Percentiles rank a stretch among this genome's conserved stretches.
Evolutionary conservation across 352 stramenopile genomes (phyloP).

Genomic region (Pythium phragmitis): DNA sequence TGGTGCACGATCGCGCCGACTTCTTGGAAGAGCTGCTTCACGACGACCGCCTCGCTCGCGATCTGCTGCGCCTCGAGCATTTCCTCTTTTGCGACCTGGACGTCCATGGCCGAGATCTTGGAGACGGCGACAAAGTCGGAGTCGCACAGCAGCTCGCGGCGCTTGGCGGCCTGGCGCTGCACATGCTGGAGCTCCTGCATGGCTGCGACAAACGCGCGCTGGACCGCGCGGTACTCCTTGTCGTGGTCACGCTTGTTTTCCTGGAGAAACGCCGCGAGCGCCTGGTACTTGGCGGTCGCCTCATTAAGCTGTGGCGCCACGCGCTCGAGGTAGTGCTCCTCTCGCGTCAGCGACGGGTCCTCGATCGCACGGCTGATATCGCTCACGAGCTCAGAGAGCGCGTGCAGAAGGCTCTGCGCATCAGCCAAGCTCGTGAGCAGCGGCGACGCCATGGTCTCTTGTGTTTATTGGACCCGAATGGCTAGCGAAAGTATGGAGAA

Average conservation of each 20-base stretch:
- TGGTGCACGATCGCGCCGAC: slow-evolving; percentile 60
- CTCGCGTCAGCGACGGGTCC: slow-evolving; percentile 39
- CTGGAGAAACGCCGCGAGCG: slow-evolving; percentile 59
- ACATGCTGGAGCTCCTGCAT: slow-evolving; percentile 75
- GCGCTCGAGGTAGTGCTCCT: slow-evolving; percentile 51
- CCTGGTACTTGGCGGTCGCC: slow-evolving; percentile 59
- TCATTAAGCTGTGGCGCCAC: slow-evolving; percentile 58
- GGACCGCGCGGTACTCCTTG: slow-evolving; percentile 49
- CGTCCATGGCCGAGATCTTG: slow-evolving; percentile 60
- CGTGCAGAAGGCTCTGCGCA: slow-evolving; percentile 35
- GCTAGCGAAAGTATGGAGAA: not conserved
- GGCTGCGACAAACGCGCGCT: slow-evolving; percentile 56
- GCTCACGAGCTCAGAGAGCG: slow-evolving; percentile 36
- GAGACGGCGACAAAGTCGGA: slow-evolving; percentile 58
- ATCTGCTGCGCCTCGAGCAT: slow-evolving; percentile 67
- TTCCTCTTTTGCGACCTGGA: slow-evolving; percentile 78
- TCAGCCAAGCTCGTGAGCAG: slow-evolving; percentile 48
- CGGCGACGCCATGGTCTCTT: slow-evolving; percentile 5
- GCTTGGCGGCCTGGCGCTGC: slow-evolving; percentile 47
- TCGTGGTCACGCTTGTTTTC: slow-evolving; percentile 54
- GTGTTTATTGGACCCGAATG: not conserved
- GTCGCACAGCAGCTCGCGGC: slow-evolving; percentile 68
- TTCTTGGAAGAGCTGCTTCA: slow-evolving; percentile 72
- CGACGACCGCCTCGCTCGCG: slow-evolving; percentile 53
- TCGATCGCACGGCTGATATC: slow-evolving; percentile 38